Conservation (phyloP, 768 basidiomycete genomes). For the Gloeostereum incarnatum region DNA sequence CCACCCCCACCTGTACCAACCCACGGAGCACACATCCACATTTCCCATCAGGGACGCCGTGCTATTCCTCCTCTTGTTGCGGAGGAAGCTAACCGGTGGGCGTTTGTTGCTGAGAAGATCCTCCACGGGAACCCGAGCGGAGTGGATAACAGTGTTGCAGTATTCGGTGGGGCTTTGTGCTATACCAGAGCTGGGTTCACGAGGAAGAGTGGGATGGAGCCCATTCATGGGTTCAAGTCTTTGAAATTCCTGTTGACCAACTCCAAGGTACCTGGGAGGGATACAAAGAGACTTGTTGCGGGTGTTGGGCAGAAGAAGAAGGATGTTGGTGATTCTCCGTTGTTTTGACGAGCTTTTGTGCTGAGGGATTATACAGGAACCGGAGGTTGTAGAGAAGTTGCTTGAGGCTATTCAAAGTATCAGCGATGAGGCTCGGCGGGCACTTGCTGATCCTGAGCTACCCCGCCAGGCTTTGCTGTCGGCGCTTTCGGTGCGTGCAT, state of each 20-base stretch:
- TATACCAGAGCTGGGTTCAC: slow-evolving; percentile 80
- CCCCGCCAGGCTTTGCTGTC: slow-evolving; percentile 55
- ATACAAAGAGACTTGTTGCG: slow-evolving; percentile 91
- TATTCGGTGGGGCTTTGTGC: slow-evolving; percentile 86
- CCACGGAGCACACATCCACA: slow-evolving; percentile 42
- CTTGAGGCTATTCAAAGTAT: slow-evolving; percentile 78
- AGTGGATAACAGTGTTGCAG: slow-evolving; percentile 91
- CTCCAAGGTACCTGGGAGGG: slow-evolving; percentile 84
- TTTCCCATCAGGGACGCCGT: slow-evolving; percentile 57
- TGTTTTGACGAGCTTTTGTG: not conserved
- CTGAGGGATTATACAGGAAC: slow-evolving; percentile 45
- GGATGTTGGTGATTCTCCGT: slow-evolving; percentile 29
- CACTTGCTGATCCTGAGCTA: slow-evolving; percentile 66
- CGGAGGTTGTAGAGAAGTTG: slow-evolving; percentile 73
- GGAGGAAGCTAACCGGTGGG: slow-evolving; percentile 84
- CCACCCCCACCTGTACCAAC: slow-evolving; percentile 43
- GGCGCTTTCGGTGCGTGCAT: slow-evolving; percentile 56
- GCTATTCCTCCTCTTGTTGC: slow-evolving; percentile 56
- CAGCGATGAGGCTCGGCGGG: slow-evolving; percentile 70
- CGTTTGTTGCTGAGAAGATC: slow-evolving; percentile 93
- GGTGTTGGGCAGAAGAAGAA: slow-evolving; percentile 70
- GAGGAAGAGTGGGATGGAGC: slow-evolving; percentile 74
- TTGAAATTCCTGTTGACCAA: slow-evolving; percentile 87
- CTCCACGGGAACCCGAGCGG: slow-evolving; percentile 96
- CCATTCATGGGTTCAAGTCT: slow-evolving; percentile 88